Evolutionary conservation across 2,329 filamentous ascomycete genomes (phyloP).

Genomic region (Cercospora canescens): DNA sequence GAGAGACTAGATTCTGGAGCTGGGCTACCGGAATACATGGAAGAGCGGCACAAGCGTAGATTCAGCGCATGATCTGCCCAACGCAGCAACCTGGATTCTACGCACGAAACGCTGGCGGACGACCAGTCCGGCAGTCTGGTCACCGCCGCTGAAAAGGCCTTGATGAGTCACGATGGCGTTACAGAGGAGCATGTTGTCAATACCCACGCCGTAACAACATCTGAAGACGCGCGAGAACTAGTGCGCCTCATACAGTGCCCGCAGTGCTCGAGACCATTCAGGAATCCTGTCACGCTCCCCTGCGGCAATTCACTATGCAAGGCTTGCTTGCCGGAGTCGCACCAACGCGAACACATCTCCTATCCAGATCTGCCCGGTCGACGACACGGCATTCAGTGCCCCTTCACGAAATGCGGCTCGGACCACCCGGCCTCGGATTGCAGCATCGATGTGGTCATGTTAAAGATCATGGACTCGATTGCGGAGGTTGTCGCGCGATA

Average conservation of each 20-base stretch:
- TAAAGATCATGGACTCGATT: slow-evolving; percentile 67
- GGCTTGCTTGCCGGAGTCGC: slow-evolving; percentile 68
- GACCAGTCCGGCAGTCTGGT: slow-evolving; percentile 20
- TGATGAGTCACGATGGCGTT: slow-evolving; percentile 74
- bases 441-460: slow-evolving; percentile 71
- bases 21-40: slow-evolving; percentile 17
- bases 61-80: slow-evolving; percentile 18
- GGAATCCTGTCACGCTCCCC: slow-evolving; percentile 71
- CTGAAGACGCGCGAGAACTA: slow-evolving; percentile 60
- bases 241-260: slow-evolving; percentile 77
- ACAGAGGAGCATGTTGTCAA: slow-evolving; percentile 57
- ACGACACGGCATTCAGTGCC: slow-evolving; percentile 71
- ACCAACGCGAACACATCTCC: slow-evolving; percentile 68
- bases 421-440: slow-evolving; percentile 80
- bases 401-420: slow-evolving; percentile 63
- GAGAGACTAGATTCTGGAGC: neutral
- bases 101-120: slow-evolving; percentile 15
- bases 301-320: slow-evolving; percentile 80
- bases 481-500: slow-evolving; percentile 53
- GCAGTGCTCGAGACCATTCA: slow-evolving; percentile 68
- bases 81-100: slow-evolving; percentile 16
- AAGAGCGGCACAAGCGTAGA: slow-evolving; percentile 7
- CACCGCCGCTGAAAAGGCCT: slow-evolving; percentile 75
- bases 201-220: slow-evolving; percentile 46
- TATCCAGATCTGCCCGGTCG: slow-evolving; percentile 72